A percentile compares a stretch with the other conserved stretches of the same genome.
These are phyloP conservation scores for Persicaria tinctoria DNA, from an alignment of 148 eudicot species.

Conservation along the genomic window DNA sequence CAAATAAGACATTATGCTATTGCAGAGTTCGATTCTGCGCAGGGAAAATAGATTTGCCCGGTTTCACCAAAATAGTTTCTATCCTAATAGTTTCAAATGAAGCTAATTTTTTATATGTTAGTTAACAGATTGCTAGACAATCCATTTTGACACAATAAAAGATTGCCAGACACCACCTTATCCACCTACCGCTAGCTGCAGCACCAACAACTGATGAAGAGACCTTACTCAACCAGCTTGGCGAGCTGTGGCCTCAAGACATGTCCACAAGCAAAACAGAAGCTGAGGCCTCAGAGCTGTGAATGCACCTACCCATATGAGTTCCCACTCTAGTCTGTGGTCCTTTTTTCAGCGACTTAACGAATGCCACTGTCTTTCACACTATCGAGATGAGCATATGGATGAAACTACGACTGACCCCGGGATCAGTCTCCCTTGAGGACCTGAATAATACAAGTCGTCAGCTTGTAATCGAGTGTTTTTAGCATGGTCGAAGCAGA, in stretches of 20 bases:
- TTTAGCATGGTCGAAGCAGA: constrained; percentile 35
- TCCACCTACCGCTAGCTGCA: constrained; percentile 49
- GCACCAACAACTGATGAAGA: constrained; percentile 25
- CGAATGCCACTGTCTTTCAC: constrained; percentile 60
- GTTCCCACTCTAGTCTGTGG: constrained; percentile 79
- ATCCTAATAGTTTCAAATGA: too few species aligned
- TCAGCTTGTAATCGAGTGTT: constrained; percentile 27
- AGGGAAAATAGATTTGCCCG: too few species aligned
- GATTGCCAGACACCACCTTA: constrained; percentile 21
- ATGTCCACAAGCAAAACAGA: constrained; percentile 44
- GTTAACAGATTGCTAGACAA: constrained; percentile 62
- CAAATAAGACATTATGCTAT: too few species aligned
- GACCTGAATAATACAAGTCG: constrained; percentile 41
- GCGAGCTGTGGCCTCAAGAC: constrained; percentile 56
- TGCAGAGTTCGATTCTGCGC: too few species aligned
- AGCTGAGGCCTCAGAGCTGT: constrained; percentile 80
- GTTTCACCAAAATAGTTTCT: too few species aligned
- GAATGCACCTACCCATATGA: constrained; percentile 78
- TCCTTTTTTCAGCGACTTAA: constrained; percentile 66
- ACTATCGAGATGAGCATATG: constrained; percentile 76
- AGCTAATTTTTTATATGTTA: not conserved
- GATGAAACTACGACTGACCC: constrained; percentile 59
- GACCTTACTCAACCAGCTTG: constrained; percentile 67
- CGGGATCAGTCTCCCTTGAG: constrained; percentile 78
- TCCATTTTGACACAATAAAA: constrained; percentile 50